Evolutionary conservation across 495 filamentous ascomycete genomes (phyloP), one percentile per base, ranked within the genome.

Genomic region (Chlorociboria aeruginascens): DNA sequence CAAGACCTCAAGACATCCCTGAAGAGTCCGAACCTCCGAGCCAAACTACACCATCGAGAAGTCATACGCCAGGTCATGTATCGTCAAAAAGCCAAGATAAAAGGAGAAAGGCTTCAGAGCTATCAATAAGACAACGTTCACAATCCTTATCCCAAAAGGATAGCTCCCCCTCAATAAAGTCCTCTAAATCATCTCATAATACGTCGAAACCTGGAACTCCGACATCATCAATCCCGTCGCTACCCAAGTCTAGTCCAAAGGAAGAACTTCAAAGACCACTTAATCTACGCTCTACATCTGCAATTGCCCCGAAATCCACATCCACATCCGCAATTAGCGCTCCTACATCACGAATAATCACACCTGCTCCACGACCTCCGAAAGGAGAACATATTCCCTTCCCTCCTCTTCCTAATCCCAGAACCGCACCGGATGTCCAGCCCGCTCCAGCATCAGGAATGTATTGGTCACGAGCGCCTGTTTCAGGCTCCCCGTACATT

Each of bases 391-490:
- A 73, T 50, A 62, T 64, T 2, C 49, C 63, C 0, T 75, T 72
- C 48, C 78, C 78, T 13, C 73, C 76, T 31, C 62, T 81, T 8
- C 71, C 70, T 35, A 73, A 77, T 56, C 70, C 76, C 7, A 60
- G 64, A 28, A 77, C 69, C 13, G 73, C 75, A 10, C 69, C 75
- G 10, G 70, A 80, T 39, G 77, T 81, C 16, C 69, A 68, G 4
- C 64, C 69, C 3, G 76, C 78, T 8, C 78, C 78, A n/a, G 74
- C 78, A 13, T 76, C 73, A 37, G 78, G 78, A 39, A 82, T 82
- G 78, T 82, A 82, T 63, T 82, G 78, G 78, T 77, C 74, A 44
- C 69, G 68, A 35, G 77, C 77, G 12, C 72, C 71, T 1, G 63
- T 69, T 8, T 79, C 76, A 4, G 78, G 78, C 8, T 58, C 69